These are phyloP conservation scores for Coemansia sp. DNA, from an alignment of 192 early-diverging fungal species.

Conservation along the genomic window DNA sequence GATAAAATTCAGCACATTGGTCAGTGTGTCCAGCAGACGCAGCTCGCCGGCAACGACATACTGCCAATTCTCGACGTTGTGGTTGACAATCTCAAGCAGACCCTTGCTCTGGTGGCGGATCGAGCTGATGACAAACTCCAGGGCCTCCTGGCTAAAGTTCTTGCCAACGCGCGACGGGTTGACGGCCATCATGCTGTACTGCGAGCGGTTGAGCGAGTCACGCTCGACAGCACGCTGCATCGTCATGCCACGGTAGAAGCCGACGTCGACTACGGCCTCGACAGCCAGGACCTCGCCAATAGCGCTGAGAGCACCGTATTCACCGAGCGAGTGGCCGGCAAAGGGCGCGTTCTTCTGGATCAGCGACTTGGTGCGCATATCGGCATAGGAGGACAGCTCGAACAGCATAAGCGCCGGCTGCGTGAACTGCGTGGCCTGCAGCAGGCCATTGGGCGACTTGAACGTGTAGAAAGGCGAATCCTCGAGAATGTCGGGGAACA, in stretches of 20 bases:
- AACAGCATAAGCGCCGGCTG: constrained; percentile 87
- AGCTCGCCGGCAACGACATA: constrained; percentile 91
- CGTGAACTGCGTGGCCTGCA: constrained; percentile 94
- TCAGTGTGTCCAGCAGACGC: constrained; percentile 71
- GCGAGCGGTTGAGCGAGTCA: constrained; percentile 70
- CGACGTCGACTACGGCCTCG: constrained; percentile 82
- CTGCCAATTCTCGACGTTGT: constrained; percentile 94
- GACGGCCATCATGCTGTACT: constrained; percentile 93
- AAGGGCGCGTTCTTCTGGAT: constrained; percentile 73
- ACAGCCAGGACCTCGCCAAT: constrained; percentile 77
- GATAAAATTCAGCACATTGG: constrained; percentile 74
- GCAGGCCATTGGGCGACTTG: constrained; percentile 75
- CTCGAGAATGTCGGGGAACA: constrained; percentile 83
- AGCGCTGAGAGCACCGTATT: constrained; percentile 89
- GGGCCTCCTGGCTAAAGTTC: constrained; percentile 71
- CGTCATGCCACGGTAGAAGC: constrained; percentile 97
- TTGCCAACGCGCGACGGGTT: constrained; percentile 84
- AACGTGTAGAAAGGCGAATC: constrained; percentile 75
- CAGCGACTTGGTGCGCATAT: constrained; percentile 81
- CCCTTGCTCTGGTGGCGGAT: constrained; percentile 70
- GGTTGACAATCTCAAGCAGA: constrained; percentile 95
- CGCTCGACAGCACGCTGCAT: constrained; percentile 92
- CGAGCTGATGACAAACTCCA: constrained; percentile 59
- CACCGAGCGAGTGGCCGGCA: constrained; percentile 93
- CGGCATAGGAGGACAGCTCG: constrained; percentile 82